phyloP scores from a whole-genome alignment of 2,329 filamentous ascomycete genomes.

The Colletotrichum spaethianum region DNA sequence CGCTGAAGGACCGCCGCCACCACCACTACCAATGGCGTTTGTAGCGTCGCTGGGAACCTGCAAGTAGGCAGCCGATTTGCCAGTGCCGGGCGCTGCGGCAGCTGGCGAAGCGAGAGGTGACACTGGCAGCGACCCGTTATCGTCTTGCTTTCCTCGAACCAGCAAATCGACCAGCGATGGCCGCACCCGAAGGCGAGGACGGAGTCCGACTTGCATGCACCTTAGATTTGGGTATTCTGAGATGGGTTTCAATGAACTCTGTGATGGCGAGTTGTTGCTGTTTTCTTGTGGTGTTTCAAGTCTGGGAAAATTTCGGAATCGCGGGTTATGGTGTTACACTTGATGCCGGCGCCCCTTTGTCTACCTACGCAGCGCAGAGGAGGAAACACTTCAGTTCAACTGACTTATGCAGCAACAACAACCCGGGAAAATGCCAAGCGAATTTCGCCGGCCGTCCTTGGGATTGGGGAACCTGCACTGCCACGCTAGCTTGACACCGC shows the following conservation, averaged over 20 bases:
- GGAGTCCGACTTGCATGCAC: slow-evolving; percentile 67
- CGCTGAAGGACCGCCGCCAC: slow-evolving; percentile 45
- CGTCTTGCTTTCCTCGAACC: slow-evolving; percentile 53
- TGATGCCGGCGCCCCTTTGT: slow-evolving; percentile 3
- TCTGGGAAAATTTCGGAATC: background rate
- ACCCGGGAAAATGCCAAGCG: slow-evolving; percentile 7
- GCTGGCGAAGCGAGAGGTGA: slow-evolving; percentile 36
- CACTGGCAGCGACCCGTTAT: slow-evolving; percentile 43
- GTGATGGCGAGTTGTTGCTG: background rate
- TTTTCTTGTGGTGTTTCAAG: background rate
- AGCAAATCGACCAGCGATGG: slow-evolving; percentile 68
- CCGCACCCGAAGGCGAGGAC: slow-evolving; percentile 64
- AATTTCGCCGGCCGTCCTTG: slow-evolving; percentile 2
- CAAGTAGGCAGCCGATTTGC: slow-evolving; percentile 41
- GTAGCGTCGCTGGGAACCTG: slow-evolving; percentile 43
- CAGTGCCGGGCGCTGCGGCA: slow-evolving; percentile 37
- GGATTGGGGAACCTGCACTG: slow-evolving; percentile 25
- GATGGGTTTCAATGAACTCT: background rate
- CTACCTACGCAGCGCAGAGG: background rate
- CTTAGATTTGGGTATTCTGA: background rate
- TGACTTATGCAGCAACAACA: slow-evolving; percentile 4
- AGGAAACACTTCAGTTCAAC: slow-evolving; percentile 14
- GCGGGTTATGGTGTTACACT: slow-evolving; percentile 13
- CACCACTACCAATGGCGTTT: slow-evolving; percentile 28
- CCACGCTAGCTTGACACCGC: slow-evolving; percentile 18